Percentiles rank a stretch among this genome's conserved stretches.
Evolutionary conservation across 768 basidiomycete genomes (phyloP).

Genomic region (Serendipita indica): DNA sequence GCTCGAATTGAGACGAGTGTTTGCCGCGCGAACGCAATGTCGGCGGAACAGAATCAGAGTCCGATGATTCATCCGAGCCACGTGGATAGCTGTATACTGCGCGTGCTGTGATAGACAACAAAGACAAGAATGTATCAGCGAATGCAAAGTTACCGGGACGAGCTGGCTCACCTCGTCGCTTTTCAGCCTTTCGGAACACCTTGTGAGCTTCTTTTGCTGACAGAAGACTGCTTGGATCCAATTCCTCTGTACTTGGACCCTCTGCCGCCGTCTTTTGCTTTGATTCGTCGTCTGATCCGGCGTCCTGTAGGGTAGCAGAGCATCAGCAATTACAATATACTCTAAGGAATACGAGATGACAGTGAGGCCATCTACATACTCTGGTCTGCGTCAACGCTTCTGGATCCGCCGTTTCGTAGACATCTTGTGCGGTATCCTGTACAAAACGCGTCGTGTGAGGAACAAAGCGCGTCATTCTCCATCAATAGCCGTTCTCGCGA

Average conservation of each 20-base stretch:
- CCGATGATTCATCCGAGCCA: constrained; percentile 22
- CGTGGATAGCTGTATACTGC: constrained; percentile 57
- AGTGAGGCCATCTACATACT: constrained; percentile 37
- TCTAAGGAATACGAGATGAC: neutral
- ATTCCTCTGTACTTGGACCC: constrained; percentile 39
- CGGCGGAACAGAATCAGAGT: constrained; percentile 20
- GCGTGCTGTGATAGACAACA: constrained; percentile 25
- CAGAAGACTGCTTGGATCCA: constrained; percentile 53
- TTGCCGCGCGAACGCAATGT: constrained; percentile 24
- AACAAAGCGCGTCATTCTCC: too few relatives aligned
- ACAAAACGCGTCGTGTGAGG: neutral
- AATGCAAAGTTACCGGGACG: neutral
- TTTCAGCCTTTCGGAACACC: constrained; percentile 31
- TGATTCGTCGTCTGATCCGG: constrained; percentile 53
- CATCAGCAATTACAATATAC: neutral
- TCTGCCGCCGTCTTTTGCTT: constrained; percentile 23
- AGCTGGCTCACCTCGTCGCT: constrained; percentile 46
- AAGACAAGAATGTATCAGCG: neutral
- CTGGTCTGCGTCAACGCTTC: constrained; percentile 37
- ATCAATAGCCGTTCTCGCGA: neutral
- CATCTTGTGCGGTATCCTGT: constrained; percentile 80
- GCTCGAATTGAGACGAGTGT: constrained; percentile 25
- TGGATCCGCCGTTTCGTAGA: constrained; percentile 82
- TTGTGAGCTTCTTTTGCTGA: constrained; percentile 51
- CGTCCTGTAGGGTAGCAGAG: constrained; percentile 26